Base-by-base conservation (phyloP, 495 filamentous ascomycete genomes). In the Bathelium albidoporum region DNA sequence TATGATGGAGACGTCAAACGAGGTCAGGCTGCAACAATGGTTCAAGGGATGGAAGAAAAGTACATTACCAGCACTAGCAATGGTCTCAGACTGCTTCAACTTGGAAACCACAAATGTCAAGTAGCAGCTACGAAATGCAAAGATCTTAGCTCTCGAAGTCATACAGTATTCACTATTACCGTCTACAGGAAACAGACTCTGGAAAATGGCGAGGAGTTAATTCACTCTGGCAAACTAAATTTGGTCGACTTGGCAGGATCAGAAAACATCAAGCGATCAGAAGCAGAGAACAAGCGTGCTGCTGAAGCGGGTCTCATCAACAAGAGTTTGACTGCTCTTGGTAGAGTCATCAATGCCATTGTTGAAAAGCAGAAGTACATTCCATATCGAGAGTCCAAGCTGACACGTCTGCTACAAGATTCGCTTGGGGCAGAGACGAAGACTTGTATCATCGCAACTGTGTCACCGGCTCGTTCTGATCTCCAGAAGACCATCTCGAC, bases 121-220 rank as follows among this genome's bases (percentile, higher is more conserved):
- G 95, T 97, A 36, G 95, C 94, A 0, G 91, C 94, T 5, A 98
- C 94, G 2, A 97, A 97, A 72, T 98, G 94, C 78, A 98, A 98
- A 71, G 95, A 98, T 70, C 81, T 97, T 22, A 96, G 91, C 76
- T 95, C 89, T 64, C 85, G 94, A 71, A 95, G 91, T 75, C 94
- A 98, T 68, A 97, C 94, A 0, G 86, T 98, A 2, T 98, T 98
- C 68, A 97, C 95, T 0, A 87, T 97, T 59, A 97, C 93, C 0
- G 89, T 89, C 0, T 86, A 89, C 68, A 87, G 89, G 59, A 96
- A 96, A 71, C 85, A 86, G n/a, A 85, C 84, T 2, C 82, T 83
- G 0, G 91, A 95, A 14, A 87, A 87, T 60, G 89, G 89, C 2
- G 91, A 96, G 73, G 93, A 97, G 43, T 92, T 89, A 73, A 78